Percentiles rank a stretch among this genome's conserved stretches.
Evolutionary conservation across 2,329 filamentous ascomycete species (phyloP).

Genomic region (Cyclaneusma minus): DNA sequence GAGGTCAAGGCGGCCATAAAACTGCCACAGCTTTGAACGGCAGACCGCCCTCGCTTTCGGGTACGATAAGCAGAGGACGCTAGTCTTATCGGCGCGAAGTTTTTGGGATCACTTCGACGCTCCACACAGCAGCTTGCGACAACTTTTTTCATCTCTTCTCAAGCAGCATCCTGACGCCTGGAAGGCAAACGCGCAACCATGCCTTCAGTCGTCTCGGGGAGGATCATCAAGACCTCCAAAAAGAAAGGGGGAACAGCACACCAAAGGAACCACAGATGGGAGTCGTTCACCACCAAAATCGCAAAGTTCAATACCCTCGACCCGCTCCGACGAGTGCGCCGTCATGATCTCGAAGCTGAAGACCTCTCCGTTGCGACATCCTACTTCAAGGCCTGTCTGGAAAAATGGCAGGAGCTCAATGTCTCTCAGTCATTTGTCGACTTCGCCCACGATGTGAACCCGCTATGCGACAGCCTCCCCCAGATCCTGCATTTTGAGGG

Average conservation of each 20-base stretch:
- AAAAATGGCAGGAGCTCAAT: slow-evolving; percentile 87
- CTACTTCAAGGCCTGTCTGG: slow-evolving; percentile 68
- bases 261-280: slow-evolving; percentile 75
- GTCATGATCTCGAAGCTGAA: slow-evolving; percentile 67
- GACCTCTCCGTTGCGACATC: slow-evolving; percentile 66
- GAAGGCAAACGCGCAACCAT: too few relatives aligned
- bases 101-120: too few relatives aligned
- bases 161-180: too few relatives aligned
- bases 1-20: too few relatives aligned
- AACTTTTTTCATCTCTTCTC: too few relatives aligned
- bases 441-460: slow-evolving; percentile 61
- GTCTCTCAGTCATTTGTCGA: slow-evolving; percentile 64
- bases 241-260: slow-evolving; percentile 57
- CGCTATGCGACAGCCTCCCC: slow-evolving; percentile 76
- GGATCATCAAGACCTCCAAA: slow-evolving; percentile 54
- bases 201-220: slow-evolving; percentile 46
- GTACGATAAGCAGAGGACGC: too few relatives aligned
- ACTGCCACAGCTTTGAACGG: too few relatives aligned
- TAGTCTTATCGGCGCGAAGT: too few relatives aligned
- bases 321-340: slow-evolving; percentile 76
- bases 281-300: slow-evolving; percentile 82
- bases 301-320: slow-evolving; percentile 80
- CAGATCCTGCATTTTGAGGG: slow-evolving; percentile 86
- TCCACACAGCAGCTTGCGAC: too few relatives aligned
- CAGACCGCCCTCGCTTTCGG: too few relatives aligned